phyloP scores from a whole-genome alignment of 306 rosid genomes.

The Luffa aegyptiaca region DNA sequence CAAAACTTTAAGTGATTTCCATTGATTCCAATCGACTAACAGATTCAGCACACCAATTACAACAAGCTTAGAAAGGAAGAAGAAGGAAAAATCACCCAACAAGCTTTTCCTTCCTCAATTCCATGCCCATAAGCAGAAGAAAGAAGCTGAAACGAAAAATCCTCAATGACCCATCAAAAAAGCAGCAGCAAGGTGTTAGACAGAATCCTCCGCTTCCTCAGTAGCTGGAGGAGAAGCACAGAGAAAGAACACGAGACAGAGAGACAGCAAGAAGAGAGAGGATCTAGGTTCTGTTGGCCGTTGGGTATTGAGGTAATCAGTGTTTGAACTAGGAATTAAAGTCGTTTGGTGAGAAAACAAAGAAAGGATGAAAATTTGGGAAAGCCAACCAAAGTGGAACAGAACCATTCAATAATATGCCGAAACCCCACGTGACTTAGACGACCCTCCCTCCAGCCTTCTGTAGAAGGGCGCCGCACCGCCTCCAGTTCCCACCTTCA shows the following conservation, averaged over 20 bases:
- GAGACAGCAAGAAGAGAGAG: not conserved
- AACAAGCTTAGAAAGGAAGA: not conserved
- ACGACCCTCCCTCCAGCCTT: not conserved
- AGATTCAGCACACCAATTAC: not conserved
- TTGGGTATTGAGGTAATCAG: not conserved
- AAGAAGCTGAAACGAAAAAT: slow-evolving; percentile 7
- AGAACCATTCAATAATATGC: not conserved
- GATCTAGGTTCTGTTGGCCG: not conserved
- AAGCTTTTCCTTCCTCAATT: slow-evolving; percentile 57
- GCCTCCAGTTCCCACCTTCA: not conserved
- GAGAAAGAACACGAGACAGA: not conserved
- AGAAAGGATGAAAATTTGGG: not conserved
- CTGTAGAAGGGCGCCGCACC: not conserved
- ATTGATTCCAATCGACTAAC: not conserved
- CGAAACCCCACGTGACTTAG: not conserved
- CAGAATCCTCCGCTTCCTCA: not conserved
- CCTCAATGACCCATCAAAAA: slow-evolving; percentile 2
- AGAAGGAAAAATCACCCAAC: slow-evolving; percentile 39
- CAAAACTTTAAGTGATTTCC: not conserved
- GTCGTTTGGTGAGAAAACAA: not conserved
- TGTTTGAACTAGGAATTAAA: not conserved
- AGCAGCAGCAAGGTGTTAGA: not conserved
- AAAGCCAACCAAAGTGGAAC: slow-evolving; percentile 4
- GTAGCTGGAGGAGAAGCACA: not conserved
- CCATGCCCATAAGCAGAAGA: slow-evolving; percentile 29